Evolutionary conservation across 352 stramenopile genomes (phyloP).

Genomic region (Globisporangium uncinulatum): DNA sequence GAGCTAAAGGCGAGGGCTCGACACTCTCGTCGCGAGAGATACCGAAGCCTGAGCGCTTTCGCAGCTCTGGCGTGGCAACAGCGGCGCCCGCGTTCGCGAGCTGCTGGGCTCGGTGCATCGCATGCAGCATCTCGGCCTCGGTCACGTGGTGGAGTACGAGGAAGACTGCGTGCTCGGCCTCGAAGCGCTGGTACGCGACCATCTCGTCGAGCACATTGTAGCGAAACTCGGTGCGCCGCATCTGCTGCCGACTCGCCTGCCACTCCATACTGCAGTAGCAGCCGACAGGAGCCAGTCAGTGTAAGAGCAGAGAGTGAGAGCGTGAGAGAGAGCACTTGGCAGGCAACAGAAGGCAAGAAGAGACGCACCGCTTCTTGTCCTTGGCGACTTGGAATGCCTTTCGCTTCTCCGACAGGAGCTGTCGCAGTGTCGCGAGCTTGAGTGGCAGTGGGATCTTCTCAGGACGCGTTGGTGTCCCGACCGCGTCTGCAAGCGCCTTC

Average conservation of each 20-base stretch:
- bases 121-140: slow-evolving; percentile 49
- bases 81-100: slow-evolving; percentile 4
- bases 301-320: no score
- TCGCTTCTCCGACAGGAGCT: slow-evolving; percentile 58
- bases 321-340: no score
- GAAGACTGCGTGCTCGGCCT: slow-evolving; percentile 58
- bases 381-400: slow-evolving; percentile 37
- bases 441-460: slow-evolving; percentile 52
- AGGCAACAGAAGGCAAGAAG: background rate
- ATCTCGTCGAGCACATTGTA: slow-evolving; percentile 73
- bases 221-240: slow-evolving; percentile 47
- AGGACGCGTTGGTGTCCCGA: slow-evolving; percentile 1
- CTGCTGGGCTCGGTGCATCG: slow-evolving; percentile 43
- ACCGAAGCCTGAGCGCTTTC: background rate
- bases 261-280: slow-evolving; percentile 32
- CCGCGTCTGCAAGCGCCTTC: slow-evolving; percentile 4
- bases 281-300: background rate
- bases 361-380: slow-evolving; percentile 26
- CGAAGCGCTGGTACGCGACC: slow-evolving; percentile 50
- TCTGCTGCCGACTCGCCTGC: slow-evolving; percentile 36
- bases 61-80: background rate
- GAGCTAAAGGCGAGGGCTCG: background rate
- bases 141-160: slow-evolving; percentile 56
- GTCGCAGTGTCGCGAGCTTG: slow-evolving; percentile 44
- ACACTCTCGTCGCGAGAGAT: background rate